phyloP scores from a whole-genome alignment of 1,139 yeast genomes.

The Sugiyamaella sp. region DNA sequence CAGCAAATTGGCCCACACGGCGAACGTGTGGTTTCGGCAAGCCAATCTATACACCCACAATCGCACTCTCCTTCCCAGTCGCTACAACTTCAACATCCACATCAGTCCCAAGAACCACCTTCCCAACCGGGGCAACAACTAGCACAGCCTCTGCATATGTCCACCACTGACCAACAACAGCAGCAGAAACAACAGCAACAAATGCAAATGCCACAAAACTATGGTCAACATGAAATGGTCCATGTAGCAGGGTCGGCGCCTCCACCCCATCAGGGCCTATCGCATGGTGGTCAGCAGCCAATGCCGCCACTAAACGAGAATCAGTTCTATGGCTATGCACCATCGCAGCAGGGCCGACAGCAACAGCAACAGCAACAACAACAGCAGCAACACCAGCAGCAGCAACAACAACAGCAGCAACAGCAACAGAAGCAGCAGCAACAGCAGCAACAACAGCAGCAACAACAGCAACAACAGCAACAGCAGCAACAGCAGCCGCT shows the following conservation, averaged over 20 bases:
- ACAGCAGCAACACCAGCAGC: too few relatives aligned
- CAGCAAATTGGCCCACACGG: neutral
- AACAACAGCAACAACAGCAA: constrained; percentile 1
- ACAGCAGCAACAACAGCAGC: neutral
- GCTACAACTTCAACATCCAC: constrained; percentile 14
- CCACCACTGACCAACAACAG: neutral
- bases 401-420: too few relatives aligned
- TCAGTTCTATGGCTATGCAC: constrained; percentile 15
- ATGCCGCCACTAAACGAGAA: constrained; percentile 15
- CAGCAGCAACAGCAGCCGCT: constrained; percentile 10
- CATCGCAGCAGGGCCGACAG: constrained; percentile 6
- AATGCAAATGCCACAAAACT: constrained; percentile 3
- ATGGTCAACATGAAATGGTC: constrained; percentile 9
- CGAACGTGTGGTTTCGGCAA: constrained; percentile 1
- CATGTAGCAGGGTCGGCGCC: neutral
- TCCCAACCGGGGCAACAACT: neutral
- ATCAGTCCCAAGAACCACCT: neutral
- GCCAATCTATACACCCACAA: neutral
- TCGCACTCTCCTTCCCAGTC: constrained; percentile 15
- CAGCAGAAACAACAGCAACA: constrained; percentile 3
- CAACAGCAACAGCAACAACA: constrained; percentile 4
- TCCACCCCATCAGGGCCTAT: constrained; percentile 9
- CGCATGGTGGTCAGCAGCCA: constrained; percentile 5
- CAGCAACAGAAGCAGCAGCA: neutral
- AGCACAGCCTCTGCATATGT: neutral